Evolutionary conservation across 257 asterid species (phyloP), one percentile per base, ranked within the genome.

Genomic region (Primulina huaijiensis): DNA sequence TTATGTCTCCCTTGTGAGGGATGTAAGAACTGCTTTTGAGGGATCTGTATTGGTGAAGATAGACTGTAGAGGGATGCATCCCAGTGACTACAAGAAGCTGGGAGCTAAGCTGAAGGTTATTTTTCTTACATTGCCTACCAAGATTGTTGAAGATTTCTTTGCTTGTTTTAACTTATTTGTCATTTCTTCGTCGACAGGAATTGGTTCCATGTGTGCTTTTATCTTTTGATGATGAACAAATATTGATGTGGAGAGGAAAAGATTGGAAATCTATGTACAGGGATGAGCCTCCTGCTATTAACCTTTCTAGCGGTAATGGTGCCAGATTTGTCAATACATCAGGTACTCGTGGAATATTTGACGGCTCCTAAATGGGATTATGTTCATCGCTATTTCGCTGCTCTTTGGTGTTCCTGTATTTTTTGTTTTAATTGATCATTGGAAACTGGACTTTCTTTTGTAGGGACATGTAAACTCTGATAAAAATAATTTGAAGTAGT

Each of bases 71-170:
- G 99, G 99, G 68, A 62, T 94, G 88, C 87, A 88, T 29, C 80
- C 99, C 30, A 91, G 97, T 77, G 99, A 94, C 75, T 94, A 94
- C 82, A 94, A 94, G 86, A 90, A 88, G 85, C 29, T 94, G 9
- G 99, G 99, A 57, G 99, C 97, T 65, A 94, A 94, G 82, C 84
- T 94, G 59, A 93, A 86, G 96, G 99, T 93, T 20, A 69, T 66
- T 8, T 70, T 30, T 68, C 5, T 57, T 67, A 66, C 19, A 38
- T 58, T 50, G 73, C 46, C n/a, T 29, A 57, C 58, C 38, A 68
- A 56, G 72, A 9, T 16, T 67, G 23, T 27, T 52, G 52, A 23
- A 12, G 34, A 3, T n/a, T 11, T 40, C 35, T 37, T 34, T 64
- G 31, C 31, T 64, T 35, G 17, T 38, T 17, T 68, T 38, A 1